These are phyloP conservation scores for Adansonia madagascariensis DNA, from an alignment of 441 rosid species.

Conservation along the genomic window DNA sequence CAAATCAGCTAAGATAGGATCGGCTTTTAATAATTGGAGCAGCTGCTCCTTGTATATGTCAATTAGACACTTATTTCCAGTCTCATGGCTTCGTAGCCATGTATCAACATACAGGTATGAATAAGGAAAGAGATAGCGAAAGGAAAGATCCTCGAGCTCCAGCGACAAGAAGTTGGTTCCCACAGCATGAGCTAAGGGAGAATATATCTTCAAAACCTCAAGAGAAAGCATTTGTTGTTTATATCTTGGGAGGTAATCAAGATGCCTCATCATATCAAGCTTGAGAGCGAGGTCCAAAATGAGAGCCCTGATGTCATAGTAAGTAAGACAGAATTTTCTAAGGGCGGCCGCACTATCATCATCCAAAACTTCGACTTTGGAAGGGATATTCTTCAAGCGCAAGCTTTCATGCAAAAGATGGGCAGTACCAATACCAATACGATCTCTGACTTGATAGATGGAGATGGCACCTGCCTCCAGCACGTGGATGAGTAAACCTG, in stretches of 20 bases:
- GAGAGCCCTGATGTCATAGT: slow-evolving; percentile 88
- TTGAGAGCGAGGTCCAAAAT: slow-evolving; percentile 73
- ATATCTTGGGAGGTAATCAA: slow-evolving; percentile 80
- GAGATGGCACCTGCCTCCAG: slow-evolving; percentile 72
- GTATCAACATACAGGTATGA: slow-evolving; percentile 82
- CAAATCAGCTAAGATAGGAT: slow-evolving; percentile 56
- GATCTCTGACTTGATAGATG: slow-evolving; percentile 64
- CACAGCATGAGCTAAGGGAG: slow-evolving; percentile 89
- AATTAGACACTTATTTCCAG: slow-evolving; percentile 64
- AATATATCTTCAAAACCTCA: slow-evolving; percentile 76
- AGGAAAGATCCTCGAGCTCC: slow-evolving; percentile 92
- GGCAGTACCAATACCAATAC: slow-evolving; percentile 76
- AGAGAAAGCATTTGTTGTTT: slow-evolving; percentile 76
- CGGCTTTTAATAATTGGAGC: slow-evolving; percentile 57
- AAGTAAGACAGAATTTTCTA: slow-evolving; percentile 86
- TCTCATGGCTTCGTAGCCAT: slow-evolving; percentile 77
- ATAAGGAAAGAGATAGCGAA: slow-evolving; percentile 78
- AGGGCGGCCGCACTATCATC: slow-evolving; percentile 81
- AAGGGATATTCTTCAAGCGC: slow-evolving; percentile 74
- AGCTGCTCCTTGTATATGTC: slow-evolving; percentile 69
- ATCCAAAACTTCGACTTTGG: slow-evolving; percentile 63
- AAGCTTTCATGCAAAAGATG: slow-evolving; percentile 84
- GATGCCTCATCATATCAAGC: slow-evolving; percentile 90
- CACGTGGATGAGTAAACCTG: slow-evolving; percentile 70
- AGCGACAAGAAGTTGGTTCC: slow-evolving; percentile 69